Base-by-base conservation (phyloP, 305 asterid genomes). In the Nicotiana rustica region DNA sequence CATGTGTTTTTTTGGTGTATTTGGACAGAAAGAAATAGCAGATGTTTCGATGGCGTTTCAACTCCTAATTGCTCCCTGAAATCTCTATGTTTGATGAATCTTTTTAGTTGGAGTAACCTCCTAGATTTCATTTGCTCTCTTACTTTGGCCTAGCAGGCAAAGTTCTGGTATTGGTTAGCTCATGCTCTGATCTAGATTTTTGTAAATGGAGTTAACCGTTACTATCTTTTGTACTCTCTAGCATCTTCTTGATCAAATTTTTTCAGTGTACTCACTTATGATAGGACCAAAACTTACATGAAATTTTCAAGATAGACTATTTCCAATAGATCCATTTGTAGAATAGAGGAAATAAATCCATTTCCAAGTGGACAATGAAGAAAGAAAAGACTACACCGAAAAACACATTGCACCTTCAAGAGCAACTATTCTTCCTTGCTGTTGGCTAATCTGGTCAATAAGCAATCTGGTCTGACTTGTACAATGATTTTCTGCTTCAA, bases 401-500 rank as follows among this genome's bases (percentile, higher is more conserved):
- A 82, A 78, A 79, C 70, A 33, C 15, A 81, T 71, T 81, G 86
- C 85, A 96, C 99, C 98, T 96, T 96, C 97, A 82, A 96, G 97
- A 78, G 93, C 84, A 31, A 85, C 70, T 85, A 96, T 90, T 52
- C 86, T 89, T 80, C 94, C 98, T 85, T 91, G 97, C 81, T 96
- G 99, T 81, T 36, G 68, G 86, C 99, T 96, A 84, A 96, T 96
- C 89, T 91, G 97, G 88, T 94, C 97, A 70, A 94, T 96, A 38
- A 96, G 88, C 83, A 86, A 86, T 52, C 93, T 88, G n/a, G 97
- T 92, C 86, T 93, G 98, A 85, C 97, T 91, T 18, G 93, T 88
- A 84, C 99, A 96, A 82, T 90, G 98, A 87, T 67, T 89, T 90
- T 96, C 99, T 82, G 95, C 97, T 68, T 94, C 99, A 21, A 96